Evolutionary conservation across 2,329 filamentous ascomycete species (phyloP), one percentile per base, ranked within the genome.

Genomic region (Purpureocillium takamizusanense): DNA sequence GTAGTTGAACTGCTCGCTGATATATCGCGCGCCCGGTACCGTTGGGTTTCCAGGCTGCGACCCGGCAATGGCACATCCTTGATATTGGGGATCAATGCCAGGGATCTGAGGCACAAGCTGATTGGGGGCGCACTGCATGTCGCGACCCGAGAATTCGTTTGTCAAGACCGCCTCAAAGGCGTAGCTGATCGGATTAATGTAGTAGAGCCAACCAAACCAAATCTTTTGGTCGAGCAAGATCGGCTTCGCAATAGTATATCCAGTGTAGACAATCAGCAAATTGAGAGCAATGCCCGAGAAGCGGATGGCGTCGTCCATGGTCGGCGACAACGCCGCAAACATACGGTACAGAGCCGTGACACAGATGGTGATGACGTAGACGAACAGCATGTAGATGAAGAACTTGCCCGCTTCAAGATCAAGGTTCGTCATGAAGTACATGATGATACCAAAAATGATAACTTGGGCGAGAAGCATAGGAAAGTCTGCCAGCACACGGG

Each of bases 381-480:
- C 71, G 46, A 81, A 76, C 10, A 82, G 56, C 50, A 79, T 68
- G 55, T 76, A 81, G 38, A 79, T 77, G 57, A 79, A 83, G 55
- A 82, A 83, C 23, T 80, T 70, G 38, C 75, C 76, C 0, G 80
- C 70, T 33, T 75, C 70, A 35, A 78, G 65, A 42, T 80, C 72
- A 5, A 90, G 68, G 35, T 79, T 76, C 0, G 78, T 76, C 79
- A 89, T 79, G 59, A 88, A 88, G 62, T 88, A 90, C 36, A 88
- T 62, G 12, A 78, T 70, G 29, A 85, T 33, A 42, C 83, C 81
- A 61, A 86, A 88, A n/a, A 75, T 61, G 45, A 81, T 65, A 1
- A 78, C 67, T 51, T 83, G 81, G 7, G 69, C 28, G 5, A 82
- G 60, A 44, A 88, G 75, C 1, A 70, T 50, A 1, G 76, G 56